phyloP scores from a whole-genome alignment of 441 rosid genomes.

The Melastoma candidum region DNA sequence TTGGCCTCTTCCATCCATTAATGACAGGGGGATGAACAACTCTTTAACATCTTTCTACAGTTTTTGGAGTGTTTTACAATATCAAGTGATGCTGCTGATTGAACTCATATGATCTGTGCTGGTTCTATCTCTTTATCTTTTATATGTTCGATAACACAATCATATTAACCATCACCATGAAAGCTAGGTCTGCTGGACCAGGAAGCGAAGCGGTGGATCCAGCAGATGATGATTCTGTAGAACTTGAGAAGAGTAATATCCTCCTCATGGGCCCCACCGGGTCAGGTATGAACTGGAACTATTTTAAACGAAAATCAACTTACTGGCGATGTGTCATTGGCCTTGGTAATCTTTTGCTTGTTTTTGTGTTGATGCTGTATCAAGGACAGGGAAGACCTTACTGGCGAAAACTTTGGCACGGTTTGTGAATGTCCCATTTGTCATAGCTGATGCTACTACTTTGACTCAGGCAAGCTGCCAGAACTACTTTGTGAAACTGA shows the following conservation, averaged over 20 bases:
- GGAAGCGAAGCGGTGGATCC: constrained; percentile 26
- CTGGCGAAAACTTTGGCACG: constrained; percentile 98
- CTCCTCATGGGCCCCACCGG: constrained; percentile 98
- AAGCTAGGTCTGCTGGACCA: constrained; percentile 60
- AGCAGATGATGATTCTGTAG: constrained; percentile 67
- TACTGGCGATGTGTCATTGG: too few relatives aligned
- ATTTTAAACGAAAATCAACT: too few relatives aligned
- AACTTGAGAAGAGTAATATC: constrained; percentile 96
- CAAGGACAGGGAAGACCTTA: constrained; percentile 95
- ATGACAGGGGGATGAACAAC: constrained; percentile 5
- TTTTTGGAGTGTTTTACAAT: too few relatives aligned
- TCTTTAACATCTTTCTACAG: constrained; percentile 19
- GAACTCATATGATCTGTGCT: too few relatives aligned
- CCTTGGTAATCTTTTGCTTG: constrained; percentile 18
- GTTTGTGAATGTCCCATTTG: constrained; percentile 97
- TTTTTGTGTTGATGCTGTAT: constrained; percentile 28
- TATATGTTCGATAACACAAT: too few relatives aligned
- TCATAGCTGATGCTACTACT: constrained; percentile 94
- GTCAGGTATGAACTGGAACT: constrained; percentile 43
- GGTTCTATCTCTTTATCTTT: too few relatives aligned
- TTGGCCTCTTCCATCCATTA: not conserved
- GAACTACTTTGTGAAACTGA: constrained; percentile 2
- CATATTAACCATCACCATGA: constrained; percentile 18
- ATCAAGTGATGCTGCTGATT: too few relatives aligned
- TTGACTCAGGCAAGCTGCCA: constrained; percentile 80